Evolutionary conservation across 2,329 filamentous ascomycete genomes (phyloP), one percentile per base, ranked within the genome.

Genomic region (Diaporthe vaccinii): DNA sequence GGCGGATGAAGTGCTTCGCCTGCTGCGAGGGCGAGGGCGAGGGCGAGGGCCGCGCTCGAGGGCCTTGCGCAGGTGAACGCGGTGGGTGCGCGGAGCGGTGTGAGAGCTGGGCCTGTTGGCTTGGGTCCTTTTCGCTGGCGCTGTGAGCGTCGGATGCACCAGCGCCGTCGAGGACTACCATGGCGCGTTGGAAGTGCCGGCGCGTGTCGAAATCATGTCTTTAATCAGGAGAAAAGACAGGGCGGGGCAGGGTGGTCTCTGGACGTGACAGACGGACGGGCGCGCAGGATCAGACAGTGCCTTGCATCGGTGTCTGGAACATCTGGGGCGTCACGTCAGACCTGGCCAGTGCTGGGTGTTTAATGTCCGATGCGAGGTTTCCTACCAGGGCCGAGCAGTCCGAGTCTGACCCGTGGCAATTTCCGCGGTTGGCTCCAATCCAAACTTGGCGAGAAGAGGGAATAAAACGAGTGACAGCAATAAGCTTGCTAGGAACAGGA

Each of bases 91-190:
- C 51, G 4, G 55, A 74, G 49, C 68, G 39, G 41, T 75, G 31
- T 36, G 61, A 72, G 46, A 71, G 65, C 20, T 22, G 31, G 41
- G 51, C 28, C 28, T 25, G 34, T 31, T 69, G 59, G 46, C 55
- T 44, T 28, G 41, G 75, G 46, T 36, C 49, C 55, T 76, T 75
- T 17, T 75, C 75, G 69, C 49, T 70, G 57, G 72, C 65, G 34
- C 57, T 62, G 39, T 65, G 72, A 44, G 71, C 51, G 39, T 65
- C 49, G 25, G 34, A 25, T 39, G 25, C 71, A 34, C 62, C 61
- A 49, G 55, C 46, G 57, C 61, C 51, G 62, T 62, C 59, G 69
- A 72, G 25, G 69, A 57, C 73, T 71, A 57, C 74, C 75, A 76
- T 76, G 62, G 62, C 75, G 73, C 53, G 69, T 69, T 69, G 25